phyloP scores from a whole-genome alignment of 768 basidiomycete genomes.

The Termitomyces sp. region DNA sequence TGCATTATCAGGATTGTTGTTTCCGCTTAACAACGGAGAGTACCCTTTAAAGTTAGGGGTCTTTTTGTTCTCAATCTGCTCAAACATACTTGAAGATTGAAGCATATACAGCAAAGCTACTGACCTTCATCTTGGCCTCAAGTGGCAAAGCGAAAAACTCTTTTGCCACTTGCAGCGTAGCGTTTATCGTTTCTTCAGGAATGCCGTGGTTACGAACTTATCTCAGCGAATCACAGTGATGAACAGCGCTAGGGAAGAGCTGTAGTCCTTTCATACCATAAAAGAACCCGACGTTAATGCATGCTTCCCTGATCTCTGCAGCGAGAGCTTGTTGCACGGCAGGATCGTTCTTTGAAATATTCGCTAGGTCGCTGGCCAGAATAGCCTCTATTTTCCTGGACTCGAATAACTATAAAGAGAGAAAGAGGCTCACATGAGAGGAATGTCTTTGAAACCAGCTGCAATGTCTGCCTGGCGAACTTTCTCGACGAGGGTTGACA shows the following conservation, averaged over 20 bases:
- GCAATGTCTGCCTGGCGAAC: constrained; percentile 14
- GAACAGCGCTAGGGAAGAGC: not conserved
- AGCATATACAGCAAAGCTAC: not conserved
- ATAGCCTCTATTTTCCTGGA: not conserved
- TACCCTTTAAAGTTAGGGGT: constrained; percentile 75
- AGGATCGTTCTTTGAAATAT: constrained; percentile 30
- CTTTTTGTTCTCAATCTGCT: constrained; percentile 63
- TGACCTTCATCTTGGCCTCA: constrained; percentile 62
- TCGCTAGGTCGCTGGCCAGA: constrained; percentile 36
- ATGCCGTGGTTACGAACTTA: constrained; percentile 80
- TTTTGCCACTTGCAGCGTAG: constrained; percentile 42
- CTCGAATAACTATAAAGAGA: not conserved
- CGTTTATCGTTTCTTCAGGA: constrained; percentile 40
- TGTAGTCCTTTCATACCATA: constrained; percentile 44
- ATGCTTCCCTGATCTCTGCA: constrained; percentile 61
- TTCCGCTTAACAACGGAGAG: constrained; percentile 62
- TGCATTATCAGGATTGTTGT: constrained; percentile 68
- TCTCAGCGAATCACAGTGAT: not conserved
- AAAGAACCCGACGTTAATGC: constrained; percentile 81
- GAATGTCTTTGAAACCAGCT: constrained; percentile 29
- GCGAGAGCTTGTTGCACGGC: constrained; percentile 41
- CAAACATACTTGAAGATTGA: not conserved
- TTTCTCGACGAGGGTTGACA: constrained; percentile 18
- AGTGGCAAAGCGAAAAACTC: constrained; percentile 63
- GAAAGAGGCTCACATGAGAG: constrained; percentile 28